phyloP scores from a whole-genome alignment of 495 filamentous ascomycete genomes.

The Podospora pseudopauciseta region DNA sequence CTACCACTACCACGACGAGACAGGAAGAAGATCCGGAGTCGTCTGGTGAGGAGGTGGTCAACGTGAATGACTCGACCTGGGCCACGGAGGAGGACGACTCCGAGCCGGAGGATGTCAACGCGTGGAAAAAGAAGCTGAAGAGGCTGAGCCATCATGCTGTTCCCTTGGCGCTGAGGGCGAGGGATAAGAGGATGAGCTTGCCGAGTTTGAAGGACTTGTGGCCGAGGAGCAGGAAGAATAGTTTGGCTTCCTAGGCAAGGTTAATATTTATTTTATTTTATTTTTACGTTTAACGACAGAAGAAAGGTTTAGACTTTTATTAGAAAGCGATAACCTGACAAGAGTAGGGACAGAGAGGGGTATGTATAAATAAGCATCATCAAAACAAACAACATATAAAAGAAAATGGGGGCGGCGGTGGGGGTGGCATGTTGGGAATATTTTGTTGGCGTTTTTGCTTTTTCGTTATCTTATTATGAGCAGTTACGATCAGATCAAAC shows the following conservation, averaged over 20 bases:
- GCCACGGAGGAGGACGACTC: conserved; percentile 8
- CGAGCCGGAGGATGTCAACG: neutral
- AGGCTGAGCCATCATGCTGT: neutral
- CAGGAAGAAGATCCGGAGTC: neutral
- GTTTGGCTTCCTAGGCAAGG: neutral
- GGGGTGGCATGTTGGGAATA: no score
- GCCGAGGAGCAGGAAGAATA: conserved; percentile 17
- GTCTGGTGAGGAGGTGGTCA: neutral
- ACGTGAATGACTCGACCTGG: neutral
- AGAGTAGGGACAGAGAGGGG: neutral
- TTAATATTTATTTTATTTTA: no score
- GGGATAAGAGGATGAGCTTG: conserved; percentile 33
- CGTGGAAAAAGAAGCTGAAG: conserved; percentile 3
- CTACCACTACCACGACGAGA: neutral
- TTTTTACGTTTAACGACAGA: neutral
- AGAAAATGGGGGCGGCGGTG: neutral
- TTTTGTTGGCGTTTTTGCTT: no score
- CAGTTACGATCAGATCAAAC: no score
- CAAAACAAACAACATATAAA: neutral
- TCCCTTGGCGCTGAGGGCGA: neutral
- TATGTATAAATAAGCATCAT: neutral
- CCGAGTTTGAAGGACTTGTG: conserved; percentile 26
- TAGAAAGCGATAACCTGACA: neutral
- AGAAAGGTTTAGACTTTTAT: neutral
- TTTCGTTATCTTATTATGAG: no score